Base-by-base conservation (phyloP, 139 green algal genomes). In the Pycnococcus provasolii region DNA sequence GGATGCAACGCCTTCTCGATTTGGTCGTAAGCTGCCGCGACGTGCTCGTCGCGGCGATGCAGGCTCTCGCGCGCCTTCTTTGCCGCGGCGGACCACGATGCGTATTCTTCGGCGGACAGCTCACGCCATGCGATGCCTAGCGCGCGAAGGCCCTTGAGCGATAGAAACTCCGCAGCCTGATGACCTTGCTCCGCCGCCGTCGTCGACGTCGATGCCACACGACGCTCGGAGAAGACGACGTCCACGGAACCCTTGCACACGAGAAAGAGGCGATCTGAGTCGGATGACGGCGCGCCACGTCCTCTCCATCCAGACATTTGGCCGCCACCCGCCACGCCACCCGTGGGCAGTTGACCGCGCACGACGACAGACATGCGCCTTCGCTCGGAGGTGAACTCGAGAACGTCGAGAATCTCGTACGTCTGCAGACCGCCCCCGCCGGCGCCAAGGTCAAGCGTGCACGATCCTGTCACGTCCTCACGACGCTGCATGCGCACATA, bases 291-390 rank as follows among this genome's bases (percentile, higher is more conserved):
- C 26, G 26, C 26, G 26, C 26, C 26, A 26, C 26, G 26, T 26
- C 26, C 48, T 55, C 48, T 9, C 9, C 48, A 55, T 55, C 9
- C 48, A 55, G 9, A 55, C 48, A 11, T 11, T 37, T 55, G 9
- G 11, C 48, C 11, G 0, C 48, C 11, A 9, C 48, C 48, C 48
- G 9, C 11, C 48, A 55, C 48, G 48, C 9, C 11, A 11, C 48
- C n/a, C 54, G 7, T 26, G 7, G n/a, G 54, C 54, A 15, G n/a
- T 44, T 8, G 8, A 47, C 67, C 42, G 71, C 70, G 40, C 58
- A 87, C 59, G 57, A 88, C 60, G 65, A 83, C 71, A 13, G 70
- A 79, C 79, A 83, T 83, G 46, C 68, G 45, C 53, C 74, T 79
- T 26, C 73, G 66, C 51, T 40, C 47, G 45, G 40, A 76, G 73